Evolutionary conservation across 352 stramenopile genomes (phyloP).

Genomic region (Blastocystis sp.): DNA sequence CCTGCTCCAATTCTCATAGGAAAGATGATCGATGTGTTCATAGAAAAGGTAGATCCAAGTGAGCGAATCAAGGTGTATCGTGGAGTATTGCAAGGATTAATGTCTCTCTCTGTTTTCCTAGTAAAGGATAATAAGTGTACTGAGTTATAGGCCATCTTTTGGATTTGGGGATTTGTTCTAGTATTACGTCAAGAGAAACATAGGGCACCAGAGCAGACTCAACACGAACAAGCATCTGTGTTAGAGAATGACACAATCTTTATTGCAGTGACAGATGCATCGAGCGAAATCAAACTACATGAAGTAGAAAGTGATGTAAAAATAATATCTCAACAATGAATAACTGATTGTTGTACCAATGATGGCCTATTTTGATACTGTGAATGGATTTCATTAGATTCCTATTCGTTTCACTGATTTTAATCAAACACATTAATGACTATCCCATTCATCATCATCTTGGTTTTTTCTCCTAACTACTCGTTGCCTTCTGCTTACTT

Average conservation of each 20-base stretch:
- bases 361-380: background rate
- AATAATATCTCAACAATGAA: background rate
- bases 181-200: background rate
- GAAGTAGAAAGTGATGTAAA: background rate
- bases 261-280: background rate
- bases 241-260: background rate
- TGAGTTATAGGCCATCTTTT: background rate
- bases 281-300: background rate
- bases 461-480: background rate
- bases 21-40: slow-evolving; percentile 31
- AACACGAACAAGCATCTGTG: background rate
- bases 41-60: background rate
- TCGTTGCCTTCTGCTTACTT: background rate
- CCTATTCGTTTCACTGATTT: background rate
- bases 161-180: background rate
- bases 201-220: background rate
- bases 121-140: background rate
- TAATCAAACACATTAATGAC: background rate
- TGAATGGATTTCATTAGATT: background rate
- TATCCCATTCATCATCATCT: background rate
- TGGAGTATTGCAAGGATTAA: background rate
- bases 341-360: background rate
- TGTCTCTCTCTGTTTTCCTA: background rate
- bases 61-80: background rate
- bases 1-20: slow-evolving; percentile 19